Conservation (phyloP, 352 stramenopile genomes). For the Blastocystis sp. region DNA sequence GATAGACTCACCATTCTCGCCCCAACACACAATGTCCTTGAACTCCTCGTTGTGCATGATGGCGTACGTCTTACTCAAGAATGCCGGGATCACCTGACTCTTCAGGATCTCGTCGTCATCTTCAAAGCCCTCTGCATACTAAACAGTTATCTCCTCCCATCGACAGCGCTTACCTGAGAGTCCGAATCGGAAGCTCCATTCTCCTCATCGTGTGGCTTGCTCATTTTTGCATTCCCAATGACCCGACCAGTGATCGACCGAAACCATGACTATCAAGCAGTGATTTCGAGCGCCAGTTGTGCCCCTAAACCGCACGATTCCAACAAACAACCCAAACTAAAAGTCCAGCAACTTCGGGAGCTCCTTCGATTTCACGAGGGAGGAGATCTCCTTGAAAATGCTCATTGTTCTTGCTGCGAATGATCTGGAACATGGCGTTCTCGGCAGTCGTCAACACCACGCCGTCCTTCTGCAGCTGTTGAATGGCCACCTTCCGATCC, state of each 20-base stretch:
- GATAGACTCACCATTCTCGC: constrained; percentile 79
- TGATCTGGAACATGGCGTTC: constrained; percentile 58
- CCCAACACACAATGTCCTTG: constrained; percentile 78
- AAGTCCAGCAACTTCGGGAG: constrained; percentile 55
- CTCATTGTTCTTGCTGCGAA: constrained; percentile 50
- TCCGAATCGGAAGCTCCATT: constrained; percentile 45
- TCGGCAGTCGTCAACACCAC: constrained; percentile 53
- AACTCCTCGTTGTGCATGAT: constrained; percentile 80
- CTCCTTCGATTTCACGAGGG: constrained; percentile 36
- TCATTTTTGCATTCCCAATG: neutral
- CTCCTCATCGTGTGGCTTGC: constrained; percentile 34
- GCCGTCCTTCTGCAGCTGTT: constrained; percentile 37
- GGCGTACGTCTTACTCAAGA: constrained; percentile 85
- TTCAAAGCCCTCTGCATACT: constrained; percentile 69
- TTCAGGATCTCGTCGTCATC: constrained; percentile 69
- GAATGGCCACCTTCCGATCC: constrained; percentile 77
- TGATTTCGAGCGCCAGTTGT: neutral
- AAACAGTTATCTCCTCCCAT: neutral
- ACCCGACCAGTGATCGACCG: constrained; percentile 20
- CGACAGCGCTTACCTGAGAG: constrained; percentile 32
- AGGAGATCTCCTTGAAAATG: constrained; percentile 63
- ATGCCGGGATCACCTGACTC: constrained; percentile 74
- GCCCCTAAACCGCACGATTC: constrained; percentile 10
- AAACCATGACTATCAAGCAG: constrained; percentile 31
- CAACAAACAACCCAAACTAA: constrained; percentile 17